These are phyloP conservation scores for Cladophialophora bantiana DNA, from an alignment of 2,329 filamentous ascomycete genomes.

Conservation along the genomic window DNA sequence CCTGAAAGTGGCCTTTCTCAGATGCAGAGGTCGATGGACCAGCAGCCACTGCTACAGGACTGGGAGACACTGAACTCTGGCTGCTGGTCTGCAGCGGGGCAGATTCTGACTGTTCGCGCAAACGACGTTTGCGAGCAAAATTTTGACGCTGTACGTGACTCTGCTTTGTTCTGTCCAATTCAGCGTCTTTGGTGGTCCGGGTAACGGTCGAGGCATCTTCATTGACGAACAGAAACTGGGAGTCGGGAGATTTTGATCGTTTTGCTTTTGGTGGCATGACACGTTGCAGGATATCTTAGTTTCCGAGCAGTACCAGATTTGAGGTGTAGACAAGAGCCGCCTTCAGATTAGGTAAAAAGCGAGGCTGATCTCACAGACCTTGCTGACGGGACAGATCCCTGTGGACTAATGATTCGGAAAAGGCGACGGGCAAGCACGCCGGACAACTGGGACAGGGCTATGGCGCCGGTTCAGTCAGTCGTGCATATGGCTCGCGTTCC, in stretches of 20 bases:
- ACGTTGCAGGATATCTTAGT: constrained; percentile 13
- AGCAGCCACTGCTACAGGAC: constrained; percentile 15
- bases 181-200: constrained; percentile 30
- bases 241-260: constrained; percentile 31
- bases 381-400: constrained; percentile 13
- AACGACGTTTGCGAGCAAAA: constrained; percentile 33
- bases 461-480: constrained; percentile 8
- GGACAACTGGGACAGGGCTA: not conserved
- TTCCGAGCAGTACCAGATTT: not conserved
- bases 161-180: constrained; percentile 37
- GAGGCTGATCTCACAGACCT: constrained; percentile 20
- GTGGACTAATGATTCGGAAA: constrained; percentile 7
- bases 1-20: constrained; percentile 6
- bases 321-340: not conserved
- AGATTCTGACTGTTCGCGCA: constrained; percentile 25
- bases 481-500: constrained; percentile 9
- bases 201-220: constrained; percentile 36
- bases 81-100: constrained; percentile 12
- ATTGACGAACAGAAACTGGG: constrained; percentile 37
- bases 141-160: constrained; percentile 39
- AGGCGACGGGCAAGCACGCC: constrained; percentile 4
- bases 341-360: constrained; percentile 32
- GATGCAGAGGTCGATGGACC: constrained; percentile 16
- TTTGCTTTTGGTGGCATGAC: constrained; percentile 35
- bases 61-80: constrained; percentile 25